phyloP scores from a whole-genome alignment of 345 rosid genomes.

The Populus euphratica region DNA sequence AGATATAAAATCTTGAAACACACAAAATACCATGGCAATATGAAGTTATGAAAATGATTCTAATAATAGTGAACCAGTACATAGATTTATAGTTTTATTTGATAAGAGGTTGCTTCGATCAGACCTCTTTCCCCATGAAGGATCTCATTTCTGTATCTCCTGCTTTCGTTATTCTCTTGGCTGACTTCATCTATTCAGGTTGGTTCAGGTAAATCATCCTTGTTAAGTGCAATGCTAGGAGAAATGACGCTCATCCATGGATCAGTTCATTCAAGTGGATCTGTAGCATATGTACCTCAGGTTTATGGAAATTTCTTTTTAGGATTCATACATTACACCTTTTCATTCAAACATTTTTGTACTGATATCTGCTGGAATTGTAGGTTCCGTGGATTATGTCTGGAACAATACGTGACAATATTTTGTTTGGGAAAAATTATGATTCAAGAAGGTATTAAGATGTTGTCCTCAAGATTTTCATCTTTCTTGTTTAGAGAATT shows the following conservation, averaged over 20 bases:
- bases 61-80: too few relatives aligned
- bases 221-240: slow-evolving; percentile 65
- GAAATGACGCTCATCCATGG: slow-evolving; percentile 67
- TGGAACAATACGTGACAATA: slow-evolving; percentile 75
- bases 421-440: slow-evolving; percentile 61
- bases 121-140: background rate
- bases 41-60: background rate
- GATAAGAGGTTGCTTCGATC: too few relatives aligned
- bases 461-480: background rate
- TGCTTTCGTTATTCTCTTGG: slow-evolving; percentile 1
- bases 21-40: background rate
- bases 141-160: background rate
- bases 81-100: too few relatives aligned
- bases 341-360: slow-evolving; percentile 18
- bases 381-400: slow-evolving; percentile 94
- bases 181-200: slow-evolving; percentile 51
- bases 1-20: background rate
- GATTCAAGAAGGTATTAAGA: slow-evolving; percentile 58
- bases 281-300: slow-evolving; percentile 87
- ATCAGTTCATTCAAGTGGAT: slow-evolving; percentile 50
- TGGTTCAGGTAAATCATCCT: slow-evolving; percentile 93
- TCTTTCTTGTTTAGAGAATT: background rate
- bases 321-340: slow-evolving; percentile 12
- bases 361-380: slow-evolving; percentile 19
- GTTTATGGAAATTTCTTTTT: slow-evolving; percentile 33